Evolutionary conservation across 495 filamentous ascomycete species (phyloP).

Genomic region (Lentithecium fluviatile): DNA sequence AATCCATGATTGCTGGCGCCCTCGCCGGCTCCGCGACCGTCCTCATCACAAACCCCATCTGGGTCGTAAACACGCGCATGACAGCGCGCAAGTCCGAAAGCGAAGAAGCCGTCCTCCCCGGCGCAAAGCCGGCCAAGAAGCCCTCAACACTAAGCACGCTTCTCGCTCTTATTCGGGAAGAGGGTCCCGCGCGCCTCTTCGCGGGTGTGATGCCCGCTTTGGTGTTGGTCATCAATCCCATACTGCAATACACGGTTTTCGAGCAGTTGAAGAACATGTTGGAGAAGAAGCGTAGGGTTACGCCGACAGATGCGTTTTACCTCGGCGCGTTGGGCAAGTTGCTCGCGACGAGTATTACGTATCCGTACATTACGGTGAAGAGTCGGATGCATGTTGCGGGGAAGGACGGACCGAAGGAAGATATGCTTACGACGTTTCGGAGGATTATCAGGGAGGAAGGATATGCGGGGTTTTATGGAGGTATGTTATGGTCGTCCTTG

Average conservation of each 20-base stretch:
- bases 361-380: slow-evolving; percentile 98
- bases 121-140: slow-evolving; percentile 44
- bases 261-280: slow-evolving; percentile 88
- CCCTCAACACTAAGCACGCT: slow-evolving; percentile 78
- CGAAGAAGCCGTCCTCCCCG: slow-evolving; percentile 55
- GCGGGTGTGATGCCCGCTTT: slow-evolving; percentile 89
- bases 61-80: slow-evolving; percentile 98
- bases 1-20: slow-evolving; percentile 93
- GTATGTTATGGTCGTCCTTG: slow-evolving; percentile 49
- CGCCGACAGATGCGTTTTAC: slow-evolving; percentile 82
- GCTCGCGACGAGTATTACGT: slow-evolving; percentile 87
- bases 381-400: slow-evolving; percentile 90
- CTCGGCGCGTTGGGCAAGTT: slow-evolving; percentile 93
- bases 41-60: slow-evolving; percentile 94
- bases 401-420: slow-evolving; percentile 59
- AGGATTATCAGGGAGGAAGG: slow-evolving; percentile 85
- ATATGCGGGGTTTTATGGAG: slow-evolving; percentile 85
- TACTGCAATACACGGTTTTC: slow-evolving; percentile 97
- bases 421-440: slow-evolving; percentile 69
- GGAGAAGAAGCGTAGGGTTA: slow-evolving; percentile 67
- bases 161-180: slow-evolving; percentile 68
- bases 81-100: slow-evolving; percentile 72
- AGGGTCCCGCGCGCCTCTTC: slow-evolving; percentile 82
- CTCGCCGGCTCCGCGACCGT: slow-evolving; percentile 92
- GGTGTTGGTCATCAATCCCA: slow-evolving; percentile 94